phyloP scores from a whole-genome alignment of 2,329 filamentous ascomycete species.

The Xylaria sp. region DNA sequence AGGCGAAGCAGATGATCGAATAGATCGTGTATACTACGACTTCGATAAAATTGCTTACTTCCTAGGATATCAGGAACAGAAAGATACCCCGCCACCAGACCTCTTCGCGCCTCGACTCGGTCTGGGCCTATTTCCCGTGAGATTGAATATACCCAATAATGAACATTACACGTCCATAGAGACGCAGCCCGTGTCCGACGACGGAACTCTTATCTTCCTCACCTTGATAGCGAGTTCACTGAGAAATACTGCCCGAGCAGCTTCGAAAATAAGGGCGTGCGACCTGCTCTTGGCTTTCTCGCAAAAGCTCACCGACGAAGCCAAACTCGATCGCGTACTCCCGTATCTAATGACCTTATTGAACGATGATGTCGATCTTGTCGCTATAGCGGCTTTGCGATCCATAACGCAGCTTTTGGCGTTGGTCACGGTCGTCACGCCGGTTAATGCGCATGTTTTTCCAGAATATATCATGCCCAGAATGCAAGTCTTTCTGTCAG shows the following conservation, averaged over 20 bases:
- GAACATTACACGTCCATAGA: slow-evolving; percentile 61
- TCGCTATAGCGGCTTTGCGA: slow-evolving; percentile 78
- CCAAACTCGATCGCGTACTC: slow-evolving; percentile 86
- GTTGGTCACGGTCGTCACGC: slow-evolving; percentile 81
- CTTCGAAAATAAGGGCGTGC: slow-evolving; percentile 82
- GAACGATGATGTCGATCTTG: slow-evolving; percentile 74
- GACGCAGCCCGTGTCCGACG: slow-evolving; percentile 63
- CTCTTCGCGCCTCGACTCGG: slow-evolving; percentile 45
- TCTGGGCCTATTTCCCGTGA: slow-evolving; percentile 67
- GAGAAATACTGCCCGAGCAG: slow-evolving; percentile 80
- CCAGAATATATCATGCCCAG: slow-evolving; percentile 63
- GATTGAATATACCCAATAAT: slow-evolving; percentile 81
- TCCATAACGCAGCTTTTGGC: slow-evolving; percentile 84
- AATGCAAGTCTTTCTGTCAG: slow-evolving; percentile 51
- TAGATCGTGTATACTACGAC: slow-evolving; percentile 86
- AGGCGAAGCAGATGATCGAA: slow-evolving; percentile 85
- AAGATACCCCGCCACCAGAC: slow-evolving; percentile 26
- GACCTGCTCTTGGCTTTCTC: slow-evolving; percentile 89
- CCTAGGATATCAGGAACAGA: slow-evolving; percentile 64
- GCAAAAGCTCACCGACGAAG: slow-evolving; percentile 87
- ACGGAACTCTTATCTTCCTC: slow-evolving; percentile 88
- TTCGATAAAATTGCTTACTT: slow-evolving; percentile 98
- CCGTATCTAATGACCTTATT: slow-evolving; percentile 83
- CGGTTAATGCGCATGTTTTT: slow-evolving; percentile 64
- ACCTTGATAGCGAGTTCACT: slow-evolving; percentile 84